phyloP scores from a whole-genome alignment of 1,284 basidiomycete species.

The Trametes versicolor region DNA sequence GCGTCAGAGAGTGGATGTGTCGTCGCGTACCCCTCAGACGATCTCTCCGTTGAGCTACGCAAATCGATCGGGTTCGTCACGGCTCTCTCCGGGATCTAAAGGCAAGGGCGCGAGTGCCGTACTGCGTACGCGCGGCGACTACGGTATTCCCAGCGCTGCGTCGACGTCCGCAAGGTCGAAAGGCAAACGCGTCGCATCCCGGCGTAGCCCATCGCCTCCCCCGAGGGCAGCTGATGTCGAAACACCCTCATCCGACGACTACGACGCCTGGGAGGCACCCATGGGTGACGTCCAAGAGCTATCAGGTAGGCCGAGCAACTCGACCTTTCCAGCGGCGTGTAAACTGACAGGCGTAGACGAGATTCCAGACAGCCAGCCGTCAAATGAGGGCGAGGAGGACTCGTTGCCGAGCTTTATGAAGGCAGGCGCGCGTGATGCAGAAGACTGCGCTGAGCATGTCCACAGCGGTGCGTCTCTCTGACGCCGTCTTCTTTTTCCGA shows the following conservation, averaged over 20 bases:
- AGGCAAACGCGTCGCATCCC: conserved; percentile 6
- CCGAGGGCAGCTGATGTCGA: background rate
- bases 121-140: background rate
- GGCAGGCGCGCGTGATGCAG: background rate
- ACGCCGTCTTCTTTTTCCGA: background rate
- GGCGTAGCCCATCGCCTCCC: conserved; percentile 13
- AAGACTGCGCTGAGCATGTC: background rate
- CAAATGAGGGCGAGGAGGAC: conserved; percentile 7
- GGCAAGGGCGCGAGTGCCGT: background rate
- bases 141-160: background rate
- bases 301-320: background rate
- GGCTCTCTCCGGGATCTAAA: background rate
- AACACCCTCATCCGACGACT: conserved; percentile 24
- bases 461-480: conserved; percentile 6
- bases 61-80: background rate
- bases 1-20: conserved; percentile 16
- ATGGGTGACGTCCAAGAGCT: conserved; percentile 14
- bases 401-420: conserved; percentile 31
- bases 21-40: background rate
- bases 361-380: conserved; percentile 29
- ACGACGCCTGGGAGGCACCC: conserved; percentile 33
- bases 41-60: background rate
- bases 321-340: too few species aligned
- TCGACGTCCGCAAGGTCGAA: conserved; percentile 1
- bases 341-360: background rate